Evolutionary conservation across 1,139 yeast species (phyloP), one percentile per base, ranked within the genome.

Genomic region (Hemisphaericaspora xylanilytica): DNA sequence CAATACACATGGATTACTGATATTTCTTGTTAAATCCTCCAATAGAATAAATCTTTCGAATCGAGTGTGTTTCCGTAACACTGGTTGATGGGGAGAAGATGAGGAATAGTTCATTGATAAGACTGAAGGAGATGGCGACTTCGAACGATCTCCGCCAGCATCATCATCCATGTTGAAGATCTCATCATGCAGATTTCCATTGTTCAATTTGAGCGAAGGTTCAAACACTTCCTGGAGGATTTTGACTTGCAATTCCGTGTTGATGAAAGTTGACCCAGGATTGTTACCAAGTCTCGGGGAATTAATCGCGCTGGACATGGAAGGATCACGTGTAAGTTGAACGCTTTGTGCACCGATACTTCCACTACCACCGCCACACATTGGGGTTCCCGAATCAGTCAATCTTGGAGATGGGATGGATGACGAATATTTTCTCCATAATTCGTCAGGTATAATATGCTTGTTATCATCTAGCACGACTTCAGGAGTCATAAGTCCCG

Each of bases 21-120:
- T 79, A 25, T 88, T 87, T 37, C 82, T 75, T 0, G 97, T 90
- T 39, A 94, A 66, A 62, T 94, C 99, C 56, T 94, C 98, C 39
- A 90, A 68, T n/a, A 94, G 65, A 28, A 94, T 85, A 55, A 89
- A 89, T 49, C 94, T 70, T 58, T 86, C 95, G 36, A 84, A 80
- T 38, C 84, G 59, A 2, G 80, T 77, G 38, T 67, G 70, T 44
- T 70, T 72, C 27, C 73, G 62, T 16, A 58, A 44, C 4, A 51
- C 41, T 11, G 52, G 48, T 16, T 7, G 21, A 11, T 18, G 31
- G 16, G 25, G 25, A 4, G 18, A 20, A 10, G 30, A 22, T 8
- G 24, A 24, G 8, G 39, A 20, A 24, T 14, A 12, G 25, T 24
- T 24, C 15, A 28, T 24, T 7, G 40, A 26, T 16, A 22, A 17